Base-by-base conservation (phyloP, 1,284 basidiomycete genomes). In the Cryptococcus sp. region DNA sequence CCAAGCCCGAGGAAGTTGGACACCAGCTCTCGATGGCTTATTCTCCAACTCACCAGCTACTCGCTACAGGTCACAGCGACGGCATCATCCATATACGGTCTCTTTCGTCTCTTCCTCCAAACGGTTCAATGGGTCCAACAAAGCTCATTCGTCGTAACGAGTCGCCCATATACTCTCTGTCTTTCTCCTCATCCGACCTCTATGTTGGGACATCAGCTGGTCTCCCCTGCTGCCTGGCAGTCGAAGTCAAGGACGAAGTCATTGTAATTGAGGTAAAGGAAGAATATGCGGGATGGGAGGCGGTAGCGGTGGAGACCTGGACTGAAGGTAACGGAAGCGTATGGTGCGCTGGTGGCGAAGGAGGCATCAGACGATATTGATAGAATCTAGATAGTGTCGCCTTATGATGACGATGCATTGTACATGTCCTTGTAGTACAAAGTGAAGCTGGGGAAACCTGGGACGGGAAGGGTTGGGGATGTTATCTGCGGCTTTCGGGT, bases 31-130 rank as follows among this genome's bases (percentile, higher is more conserved):
- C 83, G n/a, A 78, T 86, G 36, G 74, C 79, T 0, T 81, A 81
- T 56, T 75, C 76, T 0, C 57, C 76, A 0, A 49, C 63, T 0
- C 68, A 74, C 34, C 69, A 74, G 25, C 64, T 83, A 2, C 67
- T 89, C 11, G 84, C 81, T 0, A 84, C 83, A 2, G 87, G 86
- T 0, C 81, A 83, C n/a, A 68, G 75, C 0, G 73, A 73, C n/a
- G 88, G 87, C 1, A 77, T 79, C 1, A 77, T 72, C 1, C 70
- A 83, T 28, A 49, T 50, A 3, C 21, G 31, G 19, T 19, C 36
- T 16, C 36, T 39, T 14, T 5, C 36, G 7, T 39, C 36, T n/a
- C 36, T 39, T 7, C 36, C 14, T 16, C 36, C 36, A 16, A 19
- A 39, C 36, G 14, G 16, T 19, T 7, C 36, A 39, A 16, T 16